Evolutionary conservation across 331 rosid species (phyloP), one percentile per base, ranked within the genome.

Genomic region (Arachis monticola): DNA sequence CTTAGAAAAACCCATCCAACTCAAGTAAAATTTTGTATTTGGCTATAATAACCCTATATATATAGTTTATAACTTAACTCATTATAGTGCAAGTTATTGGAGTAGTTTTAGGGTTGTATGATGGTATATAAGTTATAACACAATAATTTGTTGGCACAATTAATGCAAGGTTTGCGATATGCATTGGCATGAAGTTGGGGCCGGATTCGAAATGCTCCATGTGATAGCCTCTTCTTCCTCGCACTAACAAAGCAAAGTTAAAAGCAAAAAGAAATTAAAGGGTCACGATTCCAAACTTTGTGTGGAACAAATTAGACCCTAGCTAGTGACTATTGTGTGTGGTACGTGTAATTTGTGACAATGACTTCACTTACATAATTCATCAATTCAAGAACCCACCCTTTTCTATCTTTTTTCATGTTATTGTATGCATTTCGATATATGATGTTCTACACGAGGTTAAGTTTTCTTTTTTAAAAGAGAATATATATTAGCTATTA

Each of bases 261-360:
- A 55, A 70, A 35, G 40, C 40, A 35, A 35, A 35, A 35, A 5
- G 64, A 8, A 50, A 63, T 62, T 50, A 13, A 52, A 31, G 79
- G 44, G 64, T 64, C 69, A 74, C 9, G 53, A 14, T 62, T 62
- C 70, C 61, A 63, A 63, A 41, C 64, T 60, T 60, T 32, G 40
- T 10, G 77, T 61, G 69, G 61, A 61, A 73, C 62, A 48, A 61
- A 61, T 8, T 53, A 7, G 60, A 47, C 8, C 48, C 3, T 60
- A 67, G 40, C 40, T 35, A 35, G 40, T 35, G 40, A 35, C 40
- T 35, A 35, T 3, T 35, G 40, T 35, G 60, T 7, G 57, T 50
- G 31, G 60, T 50, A 48, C 73, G n/a, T 3, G 27, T 8, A 50
- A 30, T 35, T 35, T 35, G 46, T 67, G 30, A 67, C 3, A 12